Evolutionary conservation across 345 rosid genomes (phyloP).

Genomic region (Gossypium sturtianum): DNA sequence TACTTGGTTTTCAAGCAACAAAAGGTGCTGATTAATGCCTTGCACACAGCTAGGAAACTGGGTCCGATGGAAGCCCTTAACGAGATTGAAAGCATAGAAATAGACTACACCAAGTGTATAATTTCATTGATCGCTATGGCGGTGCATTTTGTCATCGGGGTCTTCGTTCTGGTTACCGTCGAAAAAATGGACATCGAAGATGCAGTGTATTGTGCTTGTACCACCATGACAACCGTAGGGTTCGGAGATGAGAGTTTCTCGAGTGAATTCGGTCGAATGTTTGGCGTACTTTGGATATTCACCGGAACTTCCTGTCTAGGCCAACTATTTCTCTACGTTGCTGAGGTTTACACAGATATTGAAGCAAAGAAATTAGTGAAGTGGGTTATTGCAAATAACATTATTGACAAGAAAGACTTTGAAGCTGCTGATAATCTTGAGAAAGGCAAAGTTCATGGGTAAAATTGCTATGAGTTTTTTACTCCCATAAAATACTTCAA

Average conservation of each 20-base stretch:
- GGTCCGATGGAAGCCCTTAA: slow-evolving; percentile 7
- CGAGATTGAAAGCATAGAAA: slow-evolving; percentile 1
- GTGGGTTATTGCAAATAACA: neutral
- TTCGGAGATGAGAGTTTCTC: slow-evolving; percentile 20
- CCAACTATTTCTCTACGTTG: slow-evolving; percentile 11
- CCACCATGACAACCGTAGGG: slow-evolving; percentile 18
- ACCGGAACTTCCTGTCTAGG: slow-evolving; percentile 12
- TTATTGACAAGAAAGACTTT: neutral
- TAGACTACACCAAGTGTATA: neutral
- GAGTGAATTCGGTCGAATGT: slow-evolving; percentile 6
- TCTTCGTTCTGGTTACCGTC: neutral
- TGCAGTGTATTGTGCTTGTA: slow-evolving; percentile 13
- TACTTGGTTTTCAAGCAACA: slow-evolving; percentile 15
- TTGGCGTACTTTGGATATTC: slow-evolving; percentile 9
- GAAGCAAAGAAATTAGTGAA: slow-evolving; percentile 6
- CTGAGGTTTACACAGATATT: slow-evolving; percentile 3
- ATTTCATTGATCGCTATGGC: neutral
- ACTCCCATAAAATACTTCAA: neutral
- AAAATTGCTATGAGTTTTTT: neutral
- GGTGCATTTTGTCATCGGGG: slow-evolving; percentile 2
- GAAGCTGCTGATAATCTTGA: neutral
- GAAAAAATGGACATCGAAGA: slow-evolving; percentile 8
- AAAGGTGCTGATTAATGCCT: slow-evolving; percentile 3
- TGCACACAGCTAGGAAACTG: neutral
- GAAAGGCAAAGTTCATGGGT: neutral